These are phyloP conservation scores for Rhododendron griersonianum DNA, from an alignment of 148 eudicot species.

Conservation along the genomic window DNA sequence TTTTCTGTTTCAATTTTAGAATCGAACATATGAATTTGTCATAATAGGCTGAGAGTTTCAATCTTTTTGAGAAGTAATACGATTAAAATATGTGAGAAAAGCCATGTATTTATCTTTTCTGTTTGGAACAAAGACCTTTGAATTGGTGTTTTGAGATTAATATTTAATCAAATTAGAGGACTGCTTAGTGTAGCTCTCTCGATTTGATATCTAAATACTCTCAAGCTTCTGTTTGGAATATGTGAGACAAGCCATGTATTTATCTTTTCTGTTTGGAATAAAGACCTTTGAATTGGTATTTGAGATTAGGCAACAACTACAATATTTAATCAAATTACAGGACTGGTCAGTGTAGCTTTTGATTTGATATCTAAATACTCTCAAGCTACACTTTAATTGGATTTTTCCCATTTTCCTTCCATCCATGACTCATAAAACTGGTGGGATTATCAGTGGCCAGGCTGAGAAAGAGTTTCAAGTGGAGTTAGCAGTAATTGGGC, in stretches of 20 bases:
- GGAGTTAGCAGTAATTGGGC: constrained; percentile 95
- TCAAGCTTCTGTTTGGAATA: background rate
- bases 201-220: background rate
- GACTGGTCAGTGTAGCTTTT: background rate
- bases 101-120: constrained; percentile 24
- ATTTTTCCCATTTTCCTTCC: background rate
- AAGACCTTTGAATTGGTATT: background rate
- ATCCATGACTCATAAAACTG: constrained; percentile 18
- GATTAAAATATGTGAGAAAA: background rate
- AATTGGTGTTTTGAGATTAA: background rate
- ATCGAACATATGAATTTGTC: background rate
- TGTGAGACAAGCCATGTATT: constrained; percentile 11
- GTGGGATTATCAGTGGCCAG: constrained; percentile 68
- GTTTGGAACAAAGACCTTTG: background rate
- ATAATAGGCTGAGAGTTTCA: background rate
- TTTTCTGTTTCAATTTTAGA: background rate
- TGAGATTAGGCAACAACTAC: background rate
- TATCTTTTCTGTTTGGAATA: constrained; percentile 21
- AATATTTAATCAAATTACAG: background rate
- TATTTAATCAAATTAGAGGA: background rate
- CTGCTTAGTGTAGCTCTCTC: background rate
- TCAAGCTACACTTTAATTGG: constrained; percentile 8
- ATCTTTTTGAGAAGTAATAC: background rate
- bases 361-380: background rate
- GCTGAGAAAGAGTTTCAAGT: constrained; percentile 96